Base-by-base conservation (phyloP, 108 stramenopile genomes). In the Fistulifera pelliculosa region DNA sequence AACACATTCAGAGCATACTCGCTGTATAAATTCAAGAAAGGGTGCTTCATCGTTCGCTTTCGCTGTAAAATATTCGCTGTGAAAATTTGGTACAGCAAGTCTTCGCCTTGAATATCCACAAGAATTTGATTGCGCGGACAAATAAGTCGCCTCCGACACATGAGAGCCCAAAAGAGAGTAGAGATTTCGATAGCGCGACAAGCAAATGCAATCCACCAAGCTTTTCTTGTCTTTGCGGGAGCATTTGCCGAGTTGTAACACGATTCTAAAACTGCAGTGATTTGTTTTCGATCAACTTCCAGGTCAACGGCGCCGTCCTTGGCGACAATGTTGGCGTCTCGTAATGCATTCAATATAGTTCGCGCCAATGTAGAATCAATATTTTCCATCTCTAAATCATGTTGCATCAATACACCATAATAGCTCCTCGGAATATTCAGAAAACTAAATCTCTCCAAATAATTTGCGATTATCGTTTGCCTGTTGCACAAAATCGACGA, bases 11-110 rank as follows among this genome's bases (percentile, higher is more conserved):
- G 80, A 74, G 68, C 93, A 94, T 0, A 90, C 93, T 26, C 93
- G 63, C 49, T 94, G 87, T 26, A 94, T 94, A 55, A 86, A 90
- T 63, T 94, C 93, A 39, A 90, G 70, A 63, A 94, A 94, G 3
- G 93, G 93, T 1, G 86, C 80, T 54, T 90, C 93, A 17, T 90
- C 87, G 12, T 70, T 74, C 17, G 40, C 1, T 75, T 60, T 28
- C 78, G 52, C 52, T 87, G 87, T 0, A 94, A 64, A 18, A 94
- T 79, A 39, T 90, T 88, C 40, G 66, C 65, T 0, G 87, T 90
- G 49, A 94, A 94, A 55, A 94, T 94, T 59, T 94, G 93, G 41
- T 85, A 86, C 22, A 94, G 64, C 17, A 85, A 57, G 61, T 90
- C 88, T 41, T 78, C 78, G 17, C 80, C 84, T 64, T 94, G 93